These are phyloP conservation scores for Lactarius indigo DNA, from an alignment of 768 basidiomycete species.

Conservation along the genomic window DNA sequence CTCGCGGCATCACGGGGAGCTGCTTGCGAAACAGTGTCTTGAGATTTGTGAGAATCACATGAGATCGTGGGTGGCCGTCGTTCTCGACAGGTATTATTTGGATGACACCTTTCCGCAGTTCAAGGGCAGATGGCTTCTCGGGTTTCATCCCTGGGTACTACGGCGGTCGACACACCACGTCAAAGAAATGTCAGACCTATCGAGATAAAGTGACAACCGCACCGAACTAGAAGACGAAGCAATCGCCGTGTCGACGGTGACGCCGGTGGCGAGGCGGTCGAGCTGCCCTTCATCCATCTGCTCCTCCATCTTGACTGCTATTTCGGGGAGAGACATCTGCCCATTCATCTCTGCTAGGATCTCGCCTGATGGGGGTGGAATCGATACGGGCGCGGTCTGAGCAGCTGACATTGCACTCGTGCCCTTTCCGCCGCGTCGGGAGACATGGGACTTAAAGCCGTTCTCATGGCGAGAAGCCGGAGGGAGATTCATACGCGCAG, in stretches of 20 bases:
- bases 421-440: conserved; percentile 54
- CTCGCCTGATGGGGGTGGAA: conserved; percentile 39
- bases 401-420: conserved; percentile 57
- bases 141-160: conserved; percentile 51
- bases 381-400: conserved; percentile 49
- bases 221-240: conserved; percentile 44
- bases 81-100: conserved; percentile 82
- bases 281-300: conserved; percentile 77
- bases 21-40: conserved; percentile 98
- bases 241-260: conserved; percentile 65
- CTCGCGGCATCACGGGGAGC: conserved; percentile 97
- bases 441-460: conserved; percentile 29
- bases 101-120: conserved; percentile 81
- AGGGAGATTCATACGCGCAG: conserved; percentile 31
- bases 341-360: conserved; percentile 38
- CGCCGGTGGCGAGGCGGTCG: conserved; percentile 72
- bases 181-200: neutral
- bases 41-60: conserved; percentile 87
- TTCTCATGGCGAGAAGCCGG: conserved; percentile 19
- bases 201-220: conserved; percentile 28
- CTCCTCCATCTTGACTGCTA: conserved; percentile 69
- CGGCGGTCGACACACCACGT: conserved; percentile 4
- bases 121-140: conserved; percentile 77
- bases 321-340: conserved; percentile 43
- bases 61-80: conserved; percentile 67